Evolutionary conservation across 1,284 basidiomycete genomes (phyloP), one percentile per base, ranked within the genome.

Genomic region (Heterobasidion occidentale): DNA sequence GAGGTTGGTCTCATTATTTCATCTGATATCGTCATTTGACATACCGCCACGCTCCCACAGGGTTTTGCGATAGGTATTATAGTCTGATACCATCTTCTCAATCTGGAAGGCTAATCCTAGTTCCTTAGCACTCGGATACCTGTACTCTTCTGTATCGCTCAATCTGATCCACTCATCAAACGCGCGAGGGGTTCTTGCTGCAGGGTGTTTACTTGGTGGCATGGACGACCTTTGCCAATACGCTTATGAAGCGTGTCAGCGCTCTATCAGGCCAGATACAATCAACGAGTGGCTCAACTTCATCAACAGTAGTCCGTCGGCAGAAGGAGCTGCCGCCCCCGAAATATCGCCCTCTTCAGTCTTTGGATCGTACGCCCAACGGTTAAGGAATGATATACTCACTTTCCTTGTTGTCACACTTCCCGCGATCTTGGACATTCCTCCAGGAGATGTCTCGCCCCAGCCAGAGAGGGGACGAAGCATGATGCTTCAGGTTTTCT

Each of bases 211-310:
- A 44, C 80, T 94, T 49, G 89, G 89, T 55, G 90, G 88, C 47
- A 89, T 94, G 86, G 83, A 90, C 48, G 90, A 93, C 49, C 75
- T 94, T 35, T 87, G 83, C 68, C 77, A 78, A 62, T 85, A 86
- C 65, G 83, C 91, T n/a, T 93, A 92, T 69, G 80, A 84, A 54
- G 74, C 83, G 54, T 90, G 86, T 74, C 78, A 81, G 62, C 82
- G 81, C 60, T 88, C 88, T 51, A 84, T 94, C 71, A 79, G 76
- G 46, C 75, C 85, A 60, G 83, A 87, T 58, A 90, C 81, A 51
- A 84, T 94, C 64, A 70, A 77, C 51, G 78, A 80, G 52, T 92
- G 89, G 86, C 76, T 94, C 50, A 77, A 84, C 59, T 93, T 93
- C 71, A 72, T 89, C 58, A 82, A 89, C 61, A 68, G 72, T 45